Percentiles rank a stretch among this genome's conserved stretches.
Conservation (phyloP, 352 stramenopile genomes). For the Pythium chondricola region DNA sequence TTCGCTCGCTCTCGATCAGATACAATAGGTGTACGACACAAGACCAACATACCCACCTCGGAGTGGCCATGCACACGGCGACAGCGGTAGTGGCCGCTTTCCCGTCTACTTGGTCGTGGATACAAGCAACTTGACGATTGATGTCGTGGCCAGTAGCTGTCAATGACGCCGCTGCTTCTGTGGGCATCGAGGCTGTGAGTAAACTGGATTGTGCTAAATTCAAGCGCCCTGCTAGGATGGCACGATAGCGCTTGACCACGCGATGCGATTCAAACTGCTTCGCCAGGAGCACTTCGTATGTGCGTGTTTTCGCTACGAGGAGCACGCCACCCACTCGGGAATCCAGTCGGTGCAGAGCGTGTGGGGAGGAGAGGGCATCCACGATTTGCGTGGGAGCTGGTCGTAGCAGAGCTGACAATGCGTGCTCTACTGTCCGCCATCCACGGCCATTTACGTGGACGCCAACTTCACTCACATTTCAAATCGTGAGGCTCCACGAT, state of each 20-base stretch:
- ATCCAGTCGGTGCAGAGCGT: constrained; percentile 55
- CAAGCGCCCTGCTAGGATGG: constrained; percentile 36
- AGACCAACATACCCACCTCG: no score
- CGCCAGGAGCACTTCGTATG: constrained; percentile 32
- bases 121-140: no score
- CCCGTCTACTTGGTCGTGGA: no score
- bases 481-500: neutral
- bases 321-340: constrained; percentile 51
- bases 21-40: no score
- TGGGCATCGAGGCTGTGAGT: neutral
- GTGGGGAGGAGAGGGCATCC: constrained; percentile 21
- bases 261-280: constrained; percentile 38
- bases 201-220: constrained; percentile 1
- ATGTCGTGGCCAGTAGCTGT: no score
- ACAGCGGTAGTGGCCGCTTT: no score
- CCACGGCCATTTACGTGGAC: constrained; percentile 60
- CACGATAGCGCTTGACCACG: constrained; percentile 47
- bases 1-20: no score
- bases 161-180: neutral
- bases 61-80: no score
- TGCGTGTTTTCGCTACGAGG: constrained; percentile 53
- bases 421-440: constrained; percentile 37
- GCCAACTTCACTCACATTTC: constrained; percentile 19
- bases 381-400: neutral
- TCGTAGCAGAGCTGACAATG: constrained; percentile 32